These are phyloP conservation scores for Noccaea caerulescens DNA, from an alignment of 345 rosid species.

Conservation along the genomic window DNA sequence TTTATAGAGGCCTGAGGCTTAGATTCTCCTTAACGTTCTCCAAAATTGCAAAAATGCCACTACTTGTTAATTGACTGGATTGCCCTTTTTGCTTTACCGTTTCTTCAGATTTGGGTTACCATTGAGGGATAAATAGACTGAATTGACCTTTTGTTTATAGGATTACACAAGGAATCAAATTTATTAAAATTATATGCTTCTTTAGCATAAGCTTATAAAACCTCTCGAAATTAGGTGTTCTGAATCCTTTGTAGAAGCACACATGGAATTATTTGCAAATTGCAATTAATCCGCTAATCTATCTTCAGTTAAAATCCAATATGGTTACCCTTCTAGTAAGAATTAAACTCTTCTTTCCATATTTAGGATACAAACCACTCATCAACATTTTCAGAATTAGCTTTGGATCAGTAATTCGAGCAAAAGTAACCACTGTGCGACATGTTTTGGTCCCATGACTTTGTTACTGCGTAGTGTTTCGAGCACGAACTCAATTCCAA, in stretches of 20 bases:
- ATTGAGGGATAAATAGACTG: background rate
- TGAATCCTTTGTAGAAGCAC: background rate
- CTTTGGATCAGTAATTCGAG: background rate
- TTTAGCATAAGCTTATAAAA: conserved; percentile 1
- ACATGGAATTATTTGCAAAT: background rate
- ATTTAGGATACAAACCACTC: conserved; percentile 2
- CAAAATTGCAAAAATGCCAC: conserved; percentile 36
- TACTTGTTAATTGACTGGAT: background rate
- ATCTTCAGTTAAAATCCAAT: background rate
- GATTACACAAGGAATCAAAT: conserved; percentile 5
- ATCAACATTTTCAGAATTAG: background rate
- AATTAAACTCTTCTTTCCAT: background rate
- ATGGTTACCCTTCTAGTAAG: background rate
- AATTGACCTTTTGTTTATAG: background rate
- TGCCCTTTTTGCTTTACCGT: conserved; percentile 43
- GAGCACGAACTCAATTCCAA: background rate
- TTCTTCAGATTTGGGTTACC: conserved; percentile 33
- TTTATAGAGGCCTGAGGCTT: conserved; percentile 42
- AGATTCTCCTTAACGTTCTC: background rate
- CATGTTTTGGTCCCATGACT: background rate
- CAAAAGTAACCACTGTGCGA: background rate
- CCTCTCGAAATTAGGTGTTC: background rate
- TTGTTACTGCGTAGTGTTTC: background rate
- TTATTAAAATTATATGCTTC: background rate
- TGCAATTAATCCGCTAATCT: background rate